Evolutionary conservation across 768 basidiomycete genomes (phyloP), one percentile per base, ranked within the genome.

Genomic region (Mycena epipterygia): DNA sequence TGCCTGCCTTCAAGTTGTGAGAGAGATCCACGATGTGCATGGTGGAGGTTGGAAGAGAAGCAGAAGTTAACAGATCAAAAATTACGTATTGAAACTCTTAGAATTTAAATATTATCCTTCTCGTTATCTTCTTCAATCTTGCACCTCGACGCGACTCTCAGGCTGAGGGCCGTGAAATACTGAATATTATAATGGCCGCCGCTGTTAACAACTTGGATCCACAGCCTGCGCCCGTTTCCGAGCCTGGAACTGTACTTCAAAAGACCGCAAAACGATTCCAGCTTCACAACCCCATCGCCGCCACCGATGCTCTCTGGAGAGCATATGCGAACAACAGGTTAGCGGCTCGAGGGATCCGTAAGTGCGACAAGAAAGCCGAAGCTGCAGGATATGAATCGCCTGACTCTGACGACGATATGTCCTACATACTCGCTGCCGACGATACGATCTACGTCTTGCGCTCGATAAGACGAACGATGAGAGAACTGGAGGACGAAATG

Each of bases 11-110:
- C 70, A 92, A 82, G 17, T 81, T 78, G 70, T 90, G 89, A 5
- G 88, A 84, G 23, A 91, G 86, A 78, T 91, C 89, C 74, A 90
- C 78, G 69, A 87, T 74, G 27, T 64, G 27, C 70, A 70, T 70
- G 48, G 53, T 48, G 62, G 61, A n/a, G 49, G n/a, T n/a, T n/a
- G n/a, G 44, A 37, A 13, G 19, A 51, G 49, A 30, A 8, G 32
- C 21, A 30, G 21, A 19, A 52, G 29, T 52, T 51, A 29, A 17
- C 49, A 29, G 49, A 46, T 46, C 44, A n/a, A n/a, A n/a, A n/a
- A n/a, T n/a, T n/a, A n/a, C n/a, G n/a, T n/a, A n/a, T n/a, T n/a
- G n/a, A n/a, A n/a, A n/a, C n/a, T n/a, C n/a, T n/a, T 44, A n/a
- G n/a, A 44, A 44, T 44, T 5, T n/a, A 37, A 44, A 44, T 44